These are phyloP conservation scores for Trichothecium sympodiale DNA, from an alignment of 2,329 filamentous ascomycete species.

Conservation along the genomic window DNA sequence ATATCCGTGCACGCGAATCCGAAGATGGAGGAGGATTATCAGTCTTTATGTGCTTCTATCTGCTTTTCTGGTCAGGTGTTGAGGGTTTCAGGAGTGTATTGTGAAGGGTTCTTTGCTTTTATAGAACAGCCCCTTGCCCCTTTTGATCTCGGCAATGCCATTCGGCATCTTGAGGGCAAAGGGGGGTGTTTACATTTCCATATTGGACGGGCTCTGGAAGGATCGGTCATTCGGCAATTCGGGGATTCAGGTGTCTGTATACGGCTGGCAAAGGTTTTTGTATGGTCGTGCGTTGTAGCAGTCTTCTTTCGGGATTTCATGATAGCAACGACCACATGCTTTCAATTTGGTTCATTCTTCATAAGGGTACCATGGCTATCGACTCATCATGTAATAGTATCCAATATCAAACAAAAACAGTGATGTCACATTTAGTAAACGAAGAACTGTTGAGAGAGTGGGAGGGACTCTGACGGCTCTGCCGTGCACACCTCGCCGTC, in stretches of 20 bases:
- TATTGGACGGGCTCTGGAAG: too few species aligned
- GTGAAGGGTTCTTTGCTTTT: not conserved
- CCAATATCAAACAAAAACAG: not conserved
- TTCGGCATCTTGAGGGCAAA: too few species aligned
- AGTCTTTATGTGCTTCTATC: not conserved
- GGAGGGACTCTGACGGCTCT: constrained; percentile 59
- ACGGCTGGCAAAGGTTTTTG: too few species aligned
- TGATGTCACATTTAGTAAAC: constrained; percentile 46
- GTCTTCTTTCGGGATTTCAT: too few species aligned
- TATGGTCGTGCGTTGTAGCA: too few species aligned
- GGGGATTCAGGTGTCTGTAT: too few species aligned
- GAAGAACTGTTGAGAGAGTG: constrained; percentile 67
- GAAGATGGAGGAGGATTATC: not conserved
- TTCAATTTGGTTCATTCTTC: not conserved
- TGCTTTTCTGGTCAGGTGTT: constrained; percentile 1
- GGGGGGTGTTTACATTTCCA: too few species aligned
- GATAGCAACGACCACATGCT: too few species aligned
- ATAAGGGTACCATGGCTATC: not conserved
- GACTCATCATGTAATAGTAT: not conserved
- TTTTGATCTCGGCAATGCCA: too few species aligned
- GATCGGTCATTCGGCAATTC: too few species aligned
- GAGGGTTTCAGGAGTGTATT: not conserved
- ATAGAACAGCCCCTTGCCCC: not conserved
- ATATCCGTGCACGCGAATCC: not conserved
- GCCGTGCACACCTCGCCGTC: constrained; percentile 66